A percentile compares a stretch with the other conserved stretches of the same genome.
Conservation (phyloP, 2,329 filamentous ascomycete genomes). For the Cercospora sp. region DNA sequence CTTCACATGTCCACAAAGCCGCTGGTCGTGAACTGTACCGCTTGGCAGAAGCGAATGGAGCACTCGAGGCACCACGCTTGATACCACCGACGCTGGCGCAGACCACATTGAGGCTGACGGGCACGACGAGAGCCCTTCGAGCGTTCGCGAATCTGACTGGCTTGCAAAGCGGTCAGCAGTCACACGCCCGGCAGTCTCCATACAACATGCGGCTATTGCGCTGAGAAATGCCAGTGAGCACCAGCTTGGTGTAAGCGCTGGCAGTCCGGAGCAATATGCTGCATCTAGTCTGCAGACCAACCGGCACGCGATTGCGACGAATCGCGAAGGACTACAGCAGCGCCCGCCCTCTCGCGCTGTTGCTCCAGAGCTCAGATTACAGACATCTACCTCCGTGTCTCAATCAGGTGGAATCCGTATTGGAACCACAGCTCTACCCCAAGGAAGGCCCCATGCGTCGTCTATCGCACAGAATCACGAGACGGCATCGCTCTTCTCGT, state of each 20-base stretch:
- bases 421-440: slow-evolving; percentile 14
- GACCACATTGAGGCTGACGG: slow-evolving; percentile 23
- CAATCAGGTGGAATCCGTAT: slow-evolving; percentile 19
- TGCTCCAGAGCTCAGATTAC: slow-evolving; percentile 16
- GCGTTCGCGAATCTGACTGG: slow-evolving; percentile 18
- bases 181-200: slow-evolving; percentile 5
- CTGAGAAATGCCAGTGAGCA: neutral
- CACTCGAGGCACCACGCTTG: slow-evolving; percentile 3
- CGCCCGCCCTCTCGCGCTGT: neutral
- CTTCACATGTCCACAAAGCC: slow-evolving; percentile 25
- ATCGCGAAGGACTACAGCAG: neutral
- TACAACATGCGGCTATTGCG: neutral
- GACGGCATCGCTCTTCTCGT: neutral
- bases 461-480: neutral
- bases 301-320: neutral
- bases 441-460: slow-evolving; percentile 22
- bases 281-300: neutral
- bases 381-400: slow-evolving; percentile 35
- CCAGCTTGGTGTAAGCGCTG: neutral
- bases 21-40: slow-evolving; percentile 13
- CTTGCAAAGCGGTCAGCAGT: slow-evolving; percentile 7
- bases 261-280: neutral
- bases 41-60: slow-evolving; percentile 10
- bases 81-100: slow-evolving; percentile 17
- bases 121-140: slow-evolving; percentile 25